Conservation (phyloP, 2,329 filamentous ascomycete genomes). For the Plectosphaerella cucumerina region DNA sequence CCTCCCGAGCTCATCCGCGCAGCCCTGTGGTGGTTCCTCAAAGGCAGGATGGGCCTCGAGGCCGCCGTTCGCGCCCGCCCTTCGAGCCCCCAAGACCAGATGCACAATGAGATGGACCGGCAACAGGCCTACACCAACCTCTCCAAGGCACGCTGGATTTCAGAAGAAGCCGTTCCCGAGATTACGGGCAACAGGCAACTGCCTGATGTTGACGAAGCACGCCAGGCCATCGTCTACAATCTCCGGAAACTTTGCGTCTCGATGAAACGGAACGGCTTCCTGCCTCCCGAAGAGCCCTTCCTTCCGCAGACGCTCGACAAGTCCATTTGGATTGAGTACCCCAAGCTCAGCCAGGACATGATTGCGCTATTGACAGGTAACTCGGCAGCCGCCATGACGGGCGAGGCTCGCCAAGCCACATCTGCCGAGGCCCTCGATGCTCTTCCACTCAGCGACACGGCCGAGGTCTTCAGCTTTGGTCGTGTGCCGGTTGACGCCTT, state of each 20-base stretch:
- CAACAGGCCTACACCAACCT: conserved; percentile 83
- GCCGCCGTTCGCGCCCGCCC: conserved; percentile 62
- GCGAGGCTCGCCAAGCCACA: conserved; percentile 40
- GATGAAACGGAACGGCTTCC: conserved; percentile 78
- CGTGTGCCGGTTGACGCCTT: conserved; percentile 71
- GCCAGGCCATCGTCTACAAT: conserved; percentile 56
- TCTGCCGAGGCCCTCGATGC: conserved; percentile 58
- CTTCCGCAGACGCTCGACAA: conserved; percentile 78
- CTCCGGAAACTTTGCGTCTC: conserved; percentile 73
- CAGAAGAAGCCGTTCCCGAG: conserved; percentile 48
- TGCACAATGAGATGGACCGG: conserved; percentile 49
- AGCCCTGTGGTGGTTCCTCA: conserved; percentile 86
- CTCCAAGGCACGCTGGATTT: conserved; percentile 83
- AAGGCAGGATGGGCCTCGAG: conserved; percentile 74
- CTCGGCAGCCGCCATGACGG: conserved; percentile 44
- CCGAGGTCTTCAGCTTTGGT: conserved; percentile 72
- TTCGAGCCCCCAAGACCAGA: conserved; percentile 46
- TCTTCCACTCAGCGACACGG: conserved; percentile 73
- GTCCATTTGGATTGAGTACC: conserved; percentile 77
- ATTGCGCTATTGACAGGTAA: conserved; percentile 64
- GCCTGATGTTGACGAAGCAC: conserved; percentile 45
- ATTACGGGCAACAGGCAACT: conserved; percentile 38
- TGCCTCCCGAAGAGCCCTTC: conserved; percentile 65
- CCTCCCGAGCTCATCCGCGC: conserved; percentile 67
- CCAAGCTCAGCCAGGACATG: conserved; percentile 67